Conservation (phyloP, 371 early-diverging fungal genomes). For the Mortierella sp. region DNA sequence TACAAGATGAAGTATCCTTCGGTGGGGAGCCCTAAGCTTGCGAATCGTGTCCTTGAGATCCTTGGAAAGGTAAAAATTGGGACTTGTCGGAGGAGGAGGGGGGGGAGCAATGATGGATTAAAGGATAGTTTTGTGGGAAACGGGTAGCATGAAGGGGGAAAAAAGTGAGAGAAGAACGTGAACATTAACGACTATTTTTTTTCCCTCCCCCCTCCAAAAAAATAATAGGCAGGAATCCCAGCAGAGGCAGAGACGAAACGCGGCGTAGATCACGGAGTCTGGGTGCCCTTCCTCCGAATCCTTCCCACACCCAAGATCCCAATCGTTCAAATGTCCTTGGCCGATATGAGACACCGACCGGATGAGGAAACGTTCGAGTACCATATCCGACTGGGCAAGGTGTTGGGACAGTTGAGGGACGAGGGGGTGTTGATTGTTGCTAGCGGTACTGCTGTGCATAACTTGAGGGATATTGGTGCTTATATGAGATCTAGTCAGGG, state of each 20-base stretch:
- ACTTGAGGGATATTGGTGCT: slow-evolving; percentile 62
- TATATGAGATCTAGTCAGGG: slow-evolving; percentile 17
- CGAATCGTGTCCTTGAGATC: slow-evolving; percentile 65
- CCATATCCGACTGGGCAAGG: slow-evolving; percentile 58
- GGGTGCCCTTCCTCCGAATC: slow-evolving; percentile 73
- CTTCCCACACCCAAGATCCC: slow-evolving; percentile 70
- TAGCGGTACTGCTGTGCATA: slow-evolving; percentile 72
- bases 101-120: no score
- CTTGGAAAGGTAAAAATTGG: slow-evolving; percentile 56
- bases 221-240: slow-evolving; percentile 54
- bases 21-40: slow-evolving; percentile 64
- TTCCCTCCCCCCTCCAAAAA: not conserved
- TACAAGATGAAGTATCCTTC: slow-evolving; percentile 73
- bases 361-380: slow-evolving; percentile 54
- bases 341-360: slow-evolving; percentile 36
- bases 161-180: not conserved
- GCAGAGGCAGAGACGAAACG: slow-evolving; percentile 61
- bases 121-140: not conserved
- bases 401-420: slow-evolving; percentile 55
- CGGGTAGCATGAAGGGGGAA: not conserved
- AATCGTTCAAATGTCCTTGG: slow-evolving; percentile 68
- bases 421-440: slow-evolving; percentile 70
- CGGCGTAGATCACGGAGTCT: slow-evolving; percentile 75
- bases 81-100: no score
- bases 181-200: not conserved